phyloP scores from a whole-genome alignment of 106 monocot species.

The Dioscorea alata region DNA sequence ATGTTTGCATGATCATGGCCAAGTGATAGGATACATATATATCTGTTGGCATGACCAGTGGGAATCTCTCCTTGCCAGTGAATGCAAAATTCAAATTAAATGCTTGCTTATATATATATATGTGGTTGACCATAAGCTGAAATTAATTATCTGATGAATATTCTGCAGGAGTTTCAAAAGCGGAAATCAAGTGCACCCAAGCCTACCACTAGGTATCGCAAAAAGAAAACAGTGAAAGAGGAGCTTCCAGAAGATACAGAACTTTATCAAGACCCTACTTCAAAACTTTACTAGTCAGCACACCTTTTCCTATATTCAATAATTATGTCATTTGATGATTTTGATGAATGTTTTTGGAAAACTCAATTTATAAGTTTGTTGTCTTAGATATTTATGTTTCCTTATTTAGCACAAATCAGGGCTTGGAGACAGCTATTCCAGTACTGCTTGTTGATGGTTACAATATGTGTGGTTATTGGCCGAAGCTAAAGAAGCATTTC shows the following conservation, averaged over 20 bases:
- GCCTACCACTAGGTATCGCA: conserved; percentile 83
- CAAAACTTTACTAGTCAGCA: conserved; percentile 71
- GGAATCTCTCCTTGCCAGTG: too few species aligned
- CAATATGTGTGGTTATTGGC: conserved; percentile 97
- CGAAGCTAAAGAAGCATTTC: conserved; percentile 90
- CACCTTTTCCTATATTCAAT: conserved; percentile 3
- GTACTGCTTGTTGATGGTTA: conserved; percentile 96
- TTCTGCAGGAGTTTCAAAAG: conserved; percentile 65
- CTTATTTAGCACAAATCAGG: conserved; percentile 72
- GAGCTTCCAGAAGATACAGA: conserved; percentile 66
- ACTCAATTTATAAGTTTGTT: conserved; percentile 2
- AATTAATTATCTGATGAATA: background rate
- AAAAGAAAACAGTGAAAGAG: conserved; percentile 82
- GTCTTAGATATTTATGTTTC: background rate
- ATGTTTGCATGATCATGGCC: too few species aligned
- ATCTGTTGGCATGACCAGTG: too few species aligned
- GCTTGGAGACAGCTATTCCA: conserved; percentile 64
- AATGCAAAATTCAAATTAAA: too few species aligned
- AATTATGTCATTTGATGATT: conserved; percentile 1
- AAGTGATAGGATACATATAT: too few species aligned
- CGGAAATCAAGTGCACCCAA: conserved; percentile 41
- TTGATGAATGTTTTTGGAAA: background rate
- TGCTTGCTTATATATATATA: too few species aligned
- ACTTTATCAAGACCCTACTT: conserved; percentile 59
- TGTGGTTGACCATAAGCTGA: too few species aligned